These are phyloP conservation scores for Cystobasidiaceae sp. DNA, from an alignment of 1,284 basidiomycete species.

Conservation along the genomic window DNA sequence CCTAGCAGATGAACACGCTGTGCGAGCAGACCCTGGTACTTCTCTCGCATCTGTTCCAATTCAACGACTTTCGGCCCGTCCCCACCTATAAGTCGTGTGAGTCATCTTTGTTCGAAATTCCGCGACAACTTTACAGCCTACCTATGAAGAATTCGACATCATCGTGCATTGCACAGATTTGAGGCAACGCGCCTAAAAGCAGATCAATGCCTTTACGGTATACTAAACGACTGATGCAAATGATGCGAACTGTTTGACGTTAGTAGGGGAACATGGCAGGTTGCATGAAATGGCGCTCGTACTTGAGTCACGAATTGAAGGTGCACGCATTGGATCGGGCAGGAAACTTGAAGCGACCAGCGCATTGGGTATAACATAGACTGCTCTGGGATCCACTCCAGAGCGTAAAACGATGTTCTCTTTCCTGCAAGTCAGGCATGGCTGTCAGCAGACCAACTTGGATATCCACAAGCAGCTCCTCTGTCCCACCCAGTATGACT, in stretches of 20 bases:
- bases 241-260: slow-evolving; percentile 68
- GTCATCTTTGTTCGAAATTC: too few species aligned
- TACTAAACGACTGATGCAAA: slow-evolving; percentile 88
- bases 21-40: slow-evolving; percentile 63
- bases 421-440: slow-evolving; percentile 39
- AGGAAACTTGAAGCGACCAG: slow-evolving; percentile 81
- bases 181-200: slow-evolving; percentile 82
- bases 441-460: background rate
- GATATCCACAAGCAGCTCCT: background rate
- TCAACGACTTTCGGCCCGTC: slow-evolving; percentile 95
- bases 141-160: slow-evolving; percentile 84
- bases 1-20: slow-evolving; percentile 87
- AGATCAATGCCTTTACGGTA: slow-evolving; percentile 97
- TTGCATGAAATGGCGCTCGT: background rate
- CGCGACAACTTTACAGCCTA: too few species aligned
- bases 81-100: too few species aligned
- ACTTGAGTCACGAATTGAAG: slow-evolving; percentile 54
- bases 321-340: slow-evolving; percentile 52
- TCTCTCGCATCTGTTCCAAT: slow-evolving; percentile 92
- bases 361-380: slow-evolving; percentile 92
- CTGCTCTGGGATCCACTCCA: slow-evolving; percentile 62
- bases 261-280: too few species aligned
- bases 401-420: slow-evolving; percentile 93
- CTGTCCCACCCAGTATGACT: slow-evolving; percentile 81
- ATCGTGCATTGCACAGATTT: slow-evolving; percentile 76